Base-by-base conservation (phyloP, 768 basidiomycete genomes). In the Piloderma croceum region DNA sequence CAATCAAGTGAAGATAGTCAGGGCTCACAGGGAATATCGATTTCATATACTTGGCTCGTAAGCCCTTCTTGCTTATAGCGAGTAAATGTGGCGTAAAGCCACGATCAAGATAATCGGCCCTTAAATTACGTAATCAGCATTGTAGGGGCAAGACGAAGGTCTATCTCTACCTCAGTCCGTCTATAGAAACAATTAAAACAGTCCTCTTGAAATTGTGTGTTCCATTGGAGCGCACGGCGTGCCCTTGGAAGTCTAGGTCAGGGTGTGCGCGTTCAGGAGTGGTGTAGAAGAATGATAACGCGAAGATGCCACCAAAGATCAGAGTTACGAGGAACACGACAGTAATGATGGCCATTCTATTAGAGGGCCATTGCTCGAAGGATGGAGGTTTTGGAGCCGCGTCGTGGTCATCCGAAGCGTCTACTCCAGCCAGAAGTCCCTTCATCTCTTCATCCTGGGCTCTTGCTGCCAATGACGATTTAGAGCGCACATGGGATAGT, bases 41-140 rank as follows among this genome's bases (percentile, higher is more conserved):
- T 35, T 71, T 69, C 80, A 94, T 81, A 4, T 77, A 86, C 59
- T 93, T 89, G 3, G 92, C 90, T 24, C 88, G 73, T n/a, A 93
- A 52, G 2, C 91, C 91, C 54, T 82, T 71, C 62, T 83, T 76
- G 54, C 86, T 86, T 43, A 91, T 82, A 42, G 78, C 76, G 32
- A 90, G 65, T 10, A 93, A 62, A 58, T 93, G 82, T 1, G 90
- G 90, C 1, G 90, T 92, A 31, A 92, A 58, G 1, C 85, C 87
- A 36, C 87, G 73, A 57, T 91, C 87, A 19, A 94, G 70, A 54
- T 93, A 93, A 57, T 88, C 87, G 24, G 90, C 87, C 39, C 89
- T 89, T 44, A 44, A 31, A 15, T 40, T 56, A 10, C 45, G 46
- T 15, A 41, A 33, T 31, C 19, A 48, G 34, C 17, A 24, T 15